Percentiles rank a stretch among this genome's conserved stretches.
These are phyloP conservation scores for Groenewaldozyma auringiensis DNA, from an alignment of 1,139 yeast genomes.

Conservation along the genomic window DNA sequence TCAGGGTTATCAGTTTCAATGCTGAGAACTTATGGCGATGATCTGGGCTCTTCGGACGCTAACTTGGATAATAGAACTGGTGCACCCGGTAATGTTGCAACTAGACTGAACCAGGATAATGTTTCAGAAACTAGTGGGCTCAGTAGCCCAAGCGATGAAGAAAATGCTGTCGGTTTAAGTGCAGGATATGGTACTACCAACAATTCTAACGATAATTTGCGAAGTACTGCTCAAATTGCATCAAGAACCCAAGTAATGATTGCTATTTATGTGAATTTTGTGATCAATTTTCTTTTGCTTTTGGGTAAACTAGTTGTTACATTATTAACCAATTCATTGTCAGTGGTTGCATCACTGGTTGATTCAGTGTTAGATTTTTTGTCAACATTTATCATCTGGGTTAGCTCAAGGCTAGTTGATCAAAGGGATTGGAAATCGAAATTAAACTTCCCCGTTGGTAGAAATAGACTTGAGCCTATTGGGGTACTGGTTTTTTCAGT, in stretches of 20 bases:
- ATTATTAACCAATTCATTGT: constrained; percentile 56
- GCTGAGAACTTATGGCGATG: constrained; percentile 53
- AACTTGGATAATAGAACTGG: constrained; percentile 14
- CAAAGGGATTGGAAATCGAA: constrained; percentile 43
- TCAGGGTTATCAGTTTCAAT: constrained; percentile 63
- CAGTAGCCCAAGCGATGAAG: not conserved
- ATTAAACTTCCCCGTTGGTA: constrained; percentile 55
- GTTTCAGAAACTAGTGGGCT: too few species aligned
- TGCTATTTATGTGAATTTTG: constrained; percentile 62
- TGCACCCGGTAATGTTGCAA: constrained; percentile 5
- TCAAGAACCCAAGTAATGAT: constrained; percentile 41
- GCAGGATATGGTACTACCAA: not conserved
- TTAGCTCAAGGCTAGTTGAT: constrained; percentile 54
- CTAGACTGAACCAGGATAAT: not conserved
- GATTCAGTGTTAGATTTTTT: constrained; percentile 69
- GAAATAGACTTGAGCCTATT: constrained; percentile 66
- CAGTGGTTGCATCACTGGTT: constrained; percentile 69
- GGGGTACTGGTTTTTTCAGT: constrained; percentile 71
- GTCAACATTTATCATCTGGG: constrained; percentile 64
- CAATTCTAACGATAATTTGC: too few species aligned
- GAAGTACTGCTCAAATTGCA: constrained; percentile 21
- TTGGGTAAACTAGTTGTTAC: constrained; percentile 59
- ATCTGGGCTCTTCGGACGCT: constrained; percentile 24
- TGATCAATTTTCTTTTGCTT: constrained; percentile 51
- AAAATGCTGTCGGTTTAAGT: not conserved